phyloP scores from a whole-genome alignment of 2,329 filamentous ascomycete species.

The Pestalotiopsis sp. region DNA sequence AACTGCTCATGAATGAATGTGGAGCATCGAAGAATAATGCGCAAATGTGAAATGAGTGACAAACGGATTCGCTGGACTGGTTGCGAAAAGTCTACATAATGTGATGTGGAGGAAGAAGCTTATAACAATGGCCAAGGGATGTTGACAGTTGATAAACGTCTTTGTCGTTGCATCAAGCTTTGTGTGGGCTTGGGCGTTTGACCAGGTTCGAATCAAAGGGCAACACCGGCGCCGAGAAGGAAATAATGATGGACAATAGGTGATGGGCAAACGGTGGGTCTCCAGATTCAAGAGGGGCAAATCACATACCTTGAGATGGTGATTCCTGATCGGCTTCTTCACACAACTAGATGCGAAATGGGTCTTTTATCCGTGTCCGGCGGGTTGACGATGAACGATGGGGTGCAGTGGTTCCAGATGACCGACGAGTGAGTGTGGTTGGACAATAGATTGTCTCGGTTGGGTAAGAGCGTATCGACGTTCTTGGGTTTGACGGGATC shows the following conservation, averaged over 20 bases:
- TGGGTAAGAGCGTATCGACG: slow-evolving; percentile 5
- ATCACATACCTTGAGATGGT: slow-evolving; percentile 1
- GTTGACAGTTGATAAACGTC: background rate
- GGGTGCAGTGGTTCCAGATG: background rate
- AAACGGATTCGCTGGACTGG: background rate
- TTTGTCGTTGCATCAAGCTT: background rate
- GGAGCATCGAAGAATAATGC: background rate
- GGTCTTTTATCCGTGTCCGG: background rate
- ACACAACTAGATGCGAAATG: slow-evolving; percentile 2
- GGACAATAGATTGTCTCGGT: slow-evolving; percentile 17
- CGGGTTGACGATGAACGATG: background rate
- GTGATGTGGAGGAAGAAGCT: background rate
- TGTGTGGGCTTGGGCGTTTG: background rate
- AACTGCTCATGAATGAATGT: background rate
- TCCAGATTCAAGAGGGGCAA: background rate
- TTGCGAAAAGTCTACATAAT: background rate
- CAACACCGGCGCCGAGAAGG: background rate
- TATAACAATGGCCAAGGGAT: background rate
- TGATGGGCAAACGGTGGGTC: background rate
- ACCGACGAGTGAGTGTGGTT: slow-evolving; percentile 16
- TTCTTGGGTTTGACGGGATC: slow-evolving; percentile 5
- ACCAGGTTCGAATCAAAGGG: background rate
- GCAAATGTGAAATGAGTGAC: background rate
- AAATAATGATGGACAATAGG: background rate
- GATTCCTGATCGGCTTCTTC: background rate